Evolutionary conservation across 108 stramenopile species (phyloP), one percentile per base, ranked within the genome.

Genomic region (Pseudonitzschia multistriata): DNA sequence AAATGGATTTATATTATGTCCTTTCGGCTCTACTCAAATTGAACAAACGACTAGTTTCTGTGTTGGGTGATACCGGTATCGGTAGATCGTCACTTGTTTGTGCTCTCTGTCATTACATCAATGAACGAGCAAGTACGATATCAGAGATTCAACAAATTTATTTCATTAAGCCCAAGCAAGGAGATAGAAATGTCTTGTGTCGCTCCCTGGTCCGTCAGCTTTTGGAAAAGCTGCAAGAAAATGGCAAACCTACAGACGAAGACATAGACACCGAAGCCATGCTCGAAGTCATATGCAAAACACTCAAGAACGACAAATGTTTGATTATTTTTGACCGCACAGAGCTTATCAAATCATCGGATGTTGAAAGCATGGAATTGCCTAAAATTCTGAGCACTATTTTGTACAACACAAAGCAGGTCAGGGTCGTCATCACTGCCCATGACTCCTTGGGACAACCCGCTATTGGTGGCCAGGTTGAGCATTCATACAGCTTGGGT

Each of bases 41-140:
- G 70, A 52, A 55, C 13, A 79, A 84, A 30, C 73, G 90, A 8
- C 63, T 93, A n/a, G 89, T 96, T 22, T 82, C 81, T 33, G 66
- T 91, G 27, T 39, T 87, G 0, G 92, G 92, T 19, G 76, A 76
- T 27, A 63, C 77, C 24, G 94, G 94, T 3, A 78, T 90, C 6
- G 94, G 94, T n/a, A 84, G 92, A 59, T 80, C 78, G 14, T 85
- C 87, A 4, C 42, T 93, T 8, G 88, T 79, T 24, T 78, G 84
- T 22, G 81, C 81, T 33, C 63, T 88, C n/a, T 88, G 86, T 53
- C 84, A 88, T 37, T 96, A 96, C 79, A 83, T 91, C 70, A 78
- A 87, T 40, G 90, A 89, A 62, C 74, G 89, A 11, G 76, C 73
- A 29, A 84, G 74, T 33, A 85, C 88, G 5, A 70, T 83, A 30